Evolutionary conservation across 148 eudicot genomes (phyloP), one percentile per base, ranked within the genome.

Genomic region (Oxyria digyna): DNA sequence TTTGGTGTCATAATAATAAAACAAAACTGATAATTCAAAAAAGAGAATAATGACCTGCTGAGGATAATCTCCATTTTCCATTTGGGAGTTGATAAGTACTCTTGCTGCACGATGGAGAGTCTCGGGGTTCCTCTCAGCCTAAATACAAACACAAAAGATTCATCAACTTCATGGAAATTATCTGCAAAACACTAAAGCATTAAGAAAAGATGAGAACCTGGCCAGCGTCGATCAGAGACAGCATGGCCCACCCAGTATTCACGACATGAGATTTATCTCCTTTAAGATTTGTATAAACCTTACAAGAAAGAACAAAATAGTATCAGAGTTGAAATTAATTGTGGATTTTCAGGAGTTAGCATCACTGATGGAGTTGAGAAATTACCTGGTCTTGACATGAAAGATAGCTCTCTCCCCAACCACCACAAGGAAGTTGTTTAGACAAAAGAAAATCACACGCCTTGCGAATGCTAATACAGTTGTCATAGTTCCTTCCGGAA

Each of bases 331-430:
- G 13, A 27, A 0, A 50, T 20, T 50, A 21, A 21, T 8, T 21
- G 8, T 50, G 20, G 27, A 21, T 50, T 4, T 50, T 11, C 57
- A 20, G 57, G 26, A 50, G 29, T 13, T 20, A 4, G 41, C 41
- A 38, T 8, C 41, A 3, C 41, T 4, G 7, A 38, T 4, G 41
- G 41, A 14, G 20, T 59, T n/a, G n/a, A 4, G 18, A 59, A 59
- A 31, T 59, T 18, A 91, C 97, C 96, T 87, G 87, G 79, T 87
- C 81, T 40, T 85, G 90, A 82, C 92, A 87, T 71, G 97, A 91
- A 76, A 88, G 91, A 72, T 91, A 91, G 82, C 96, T 91, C 76
- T 91, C 97, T 74, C 96, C 96, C 97, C 97, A 91, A 55, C 97
- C 97, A 79, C 97, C 97, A 42, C 83, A 85, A 67, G 80, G 77